These are phyloP conservation scores for Nakazawaea ernobii DNA, from an alignment of 805 yeast genomes.

Conservation along the genomic window DNA sequence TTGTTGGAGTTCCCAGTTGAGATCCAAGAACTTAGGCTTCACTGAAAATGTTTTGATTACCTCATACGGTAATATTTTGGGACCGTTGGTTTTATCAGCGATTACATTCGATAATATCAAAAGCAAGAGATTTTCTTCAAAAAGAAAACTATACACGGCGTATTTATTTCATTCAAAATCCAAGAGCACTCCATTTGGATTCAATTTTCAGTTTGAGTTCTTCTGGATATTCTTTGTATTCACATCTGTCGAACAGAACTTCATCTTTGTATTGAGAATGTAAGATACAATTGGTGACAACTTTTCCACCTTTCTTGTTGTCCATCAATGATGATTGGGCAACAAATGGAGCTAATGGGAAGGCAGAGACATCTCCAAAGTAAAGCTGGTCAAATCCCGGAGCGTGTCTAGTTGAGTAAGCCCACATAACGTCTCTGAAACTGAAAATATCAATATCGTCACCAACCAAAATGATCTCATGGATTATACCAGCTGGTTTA, in stretches of 20 bases:
- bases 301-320: conserved; percentile 19
- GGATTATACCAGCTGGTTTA: conserved; percentile 18
- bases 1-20: too few relatives aligned
- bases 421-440: conserved; percentile 22
- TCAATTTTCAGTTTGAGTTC: neutral
- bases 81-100: too few relatives aligned
- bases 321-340: conserved; percentile 14
- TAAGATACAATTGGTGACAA: conserved; percentile 21
- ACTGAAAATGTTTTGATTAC: too few relatives aligned
- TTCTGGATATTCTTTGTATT: conserved; percentile 13
- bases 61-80: too few relatives aligned
- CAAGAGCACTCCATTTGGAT: neutral
- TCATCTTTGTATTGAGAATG: conserved; percentile 16
- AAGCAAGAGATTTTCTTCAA: too few relatives aligned
- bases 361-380: conserved; percentile 16
- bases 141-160: too few relatives aligned
- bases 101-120: too few relatives aligned
- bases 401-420: conserved; percentile 22
- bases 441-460: conserved; percentile 24
- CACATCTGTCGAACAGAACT: conserved; percentile 18
- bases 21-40: too few relatives aligned
- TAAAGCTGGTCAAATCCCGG: conserved; percentile 19
- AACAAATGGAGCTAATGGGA: conserved; percentile 22
- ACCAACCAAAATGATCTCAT: conserved; percentile 21
- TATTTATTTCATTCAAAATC: neutral